These are phyloP conservation scores for Agaricus sinodeliciosus DNA, from an alignment of 768 basidiomycete genomes.

Conservation along the genomic window DNA sequence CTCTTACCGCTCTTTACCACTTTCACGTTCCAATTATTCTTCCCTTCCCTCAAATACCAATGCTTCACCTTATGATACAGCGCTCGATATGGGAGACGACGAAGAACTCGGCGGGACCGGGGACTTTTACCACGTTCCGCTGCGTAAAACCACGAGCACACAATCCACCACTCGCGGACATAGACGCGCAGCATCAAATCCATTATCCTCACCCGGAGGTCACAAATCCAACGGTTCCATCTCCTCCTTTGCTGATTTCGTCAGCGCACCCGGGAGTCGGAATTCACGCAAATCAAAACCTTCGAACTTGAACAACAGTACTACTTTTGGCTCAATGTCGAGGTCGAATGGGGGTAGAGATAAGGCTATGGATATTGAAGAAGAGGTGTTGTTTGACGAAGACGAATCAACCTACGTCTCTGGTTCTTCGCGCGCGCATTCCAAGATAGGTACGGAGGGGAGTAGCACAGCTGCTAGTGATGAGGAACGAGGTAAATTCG, in stretches of 20 bases:
- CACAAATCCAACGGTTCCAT: constrained; percentile 27
- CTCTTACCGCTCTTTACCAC: constrained; percentile 78
- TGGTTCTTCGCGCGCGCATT: constrained; percentile 34
- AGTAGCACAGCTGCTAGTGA: constrained; percentile 30
- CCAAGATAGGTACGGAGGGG: constrained; percentile 37
- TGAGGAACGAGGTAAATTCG: constrained; percentile 26
- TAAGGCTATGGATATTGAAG: constrained; percentile 33
- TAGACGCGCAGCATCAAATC: constrained; percentile 20
- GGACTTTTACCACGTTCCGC: constrained; percentile 62
- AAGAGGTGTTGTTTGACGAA: constrained; percentile 60
- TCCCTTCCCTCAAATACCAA: constrained; percentile 19
- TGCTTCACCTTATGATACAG: constrained; percentile 30
- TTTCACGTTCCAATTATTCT: constrained; percentile 36
- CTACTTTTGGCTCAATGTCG: constrained; percentile 17
- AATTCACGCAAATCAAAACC: constrained; percentile 19
- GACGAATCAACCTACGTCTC: constrained; percentile 40
- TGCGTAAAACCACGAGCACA: constrained; percentile 32
- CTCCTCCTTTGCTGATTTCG: constrained; percentile 58
- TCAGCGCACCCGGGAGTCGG: constrained; percentile 42
- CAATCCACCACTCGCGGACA: constrained; percentile 18
- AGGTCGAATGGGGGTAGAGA: constrained; percentile 17
- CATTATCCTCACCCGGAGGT: neutral
- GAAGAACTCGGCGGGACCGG: constrained; percentile 63
- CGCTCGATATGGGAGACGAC: constrained; percentile 30
- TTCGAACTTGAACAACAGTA: neutral